Conservation (phyloP, 208 protist species). For the Leishmania major region DNA sequence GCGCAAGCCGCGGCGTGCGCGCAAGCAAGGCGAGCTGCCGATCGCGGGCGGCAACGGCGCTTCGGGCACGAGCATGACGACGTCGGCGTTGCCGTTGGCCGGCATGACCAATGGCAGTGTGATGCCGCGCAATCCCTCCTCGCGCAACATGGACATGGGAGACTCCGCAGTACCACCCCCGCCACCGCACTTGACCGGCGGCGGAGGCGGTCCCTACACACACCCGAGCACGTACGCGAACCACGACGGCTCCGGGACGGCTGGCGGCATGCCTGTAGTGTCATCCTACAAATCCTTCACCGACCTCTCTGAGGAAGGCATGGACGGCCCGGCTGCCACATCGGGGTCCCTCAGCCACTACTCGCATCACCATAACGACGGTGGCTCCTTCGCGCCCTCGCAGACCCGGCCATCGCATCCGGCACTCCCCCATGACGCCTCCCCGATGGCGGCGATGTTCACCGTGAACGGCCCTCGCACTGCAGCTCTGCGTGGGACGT, state of each 20-base stretch:
- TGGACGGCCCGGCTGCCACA: conserved; percentile 17
- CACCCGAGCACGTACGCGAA: conserved; percentile 22
- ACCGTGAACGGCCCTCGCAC: conserved; percentile 22
- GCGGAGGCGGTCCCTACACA: conserved; percentile 16
- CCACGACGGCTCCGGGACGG: conserved; percentile 3
- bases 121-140: conserved; percentile 19
- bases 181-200: conserved; percentile 19
- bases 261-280: conserved; percentile 20
- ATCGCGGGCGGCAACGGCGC: neutral
- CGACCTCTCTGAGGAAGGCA: conserved; percentile 32
- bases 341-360: conserved; percentile 11
- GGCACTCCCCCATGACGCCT: neutral
- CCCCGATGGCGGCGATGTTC: conserved; percentile 23
- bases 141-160: conserved; percentile 21
- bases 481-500: conserved; percentile 16
- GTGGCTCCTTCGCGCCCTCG: neutral
- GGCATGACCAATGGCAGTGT: conserved; percentile 7
- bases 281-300: conserved; percentile 39
- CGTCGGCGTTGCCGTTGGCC: conserved; percentile 20
- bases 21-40: conserved; percentile 30
- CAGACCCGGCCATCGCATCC: conserved; percentile 20
- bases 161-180: conserved; percentile 3
- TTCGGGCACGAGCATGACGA: conserved; percentile 6
- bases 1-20: conserved; percentile 34
- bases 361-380: conserved; percentile 20